Evolutionary conservation across 768 basidiomycete genomes (phyloP).

Genomic region (Strobilomyces dryophilus): DNA sequence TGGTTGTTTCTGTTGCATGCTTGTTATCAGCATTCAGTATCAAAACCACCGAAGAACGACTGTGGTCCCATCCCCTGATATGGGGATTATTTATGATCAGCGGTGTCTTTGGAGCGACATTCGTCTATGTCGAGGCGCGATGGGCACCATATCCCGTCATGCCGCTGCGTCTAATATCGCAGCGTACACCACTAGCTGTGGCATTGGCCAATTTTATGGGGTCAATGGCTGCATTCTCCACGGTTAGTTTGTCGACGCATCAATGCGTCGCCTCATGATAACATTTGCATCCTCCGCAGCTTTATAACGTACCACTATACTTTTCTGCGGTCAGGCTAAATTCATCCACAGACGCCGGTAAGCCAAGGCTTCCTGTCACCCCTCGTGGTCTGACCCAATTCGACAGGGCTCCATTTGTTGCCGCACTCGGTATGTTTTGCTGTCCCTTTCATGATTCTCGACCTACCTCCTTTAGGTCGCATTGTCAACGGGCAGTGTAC

Average conservation of each 20-base stretch:
- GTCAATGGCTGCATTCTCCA: constrained; percentile 77
- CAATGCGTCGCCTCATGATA: not conserved
- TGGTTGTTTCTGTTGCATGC: constrained; percentile 66
- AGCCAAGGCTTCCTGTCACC: constrained; percentile 16
- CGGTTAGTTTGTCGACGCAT: constrained; percentile 40
- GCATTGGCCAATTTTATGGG: constrained; percentile 75
- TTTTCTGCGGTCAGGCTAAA: constrained; percentile 76
- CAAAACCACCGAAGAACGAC: constrained; percentile 72
- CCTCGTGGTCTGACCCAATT: constrained; percentile 8
- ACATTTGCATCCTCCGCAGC: constrained; percentile 33
- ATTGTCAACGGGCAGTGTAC: constrained; percentile 79
- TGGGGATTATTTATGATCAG: constrained; percentile 60
- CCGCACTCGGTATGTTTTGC: constrained; percentile 73
- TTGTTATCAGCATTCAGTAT: constrained; percentile 75
- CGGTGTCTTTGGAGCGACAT: constrained; percentile 48
- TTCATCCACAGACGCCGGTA: constrained; percentile 69
- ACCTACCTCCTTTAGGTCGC: constrained; percentile 49
- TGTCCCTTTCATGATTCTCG: constrained; percentile 5
- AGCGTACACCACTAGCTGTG: constrained; percentile 77
- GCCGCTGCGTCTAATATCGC: constrained; percentile 74
- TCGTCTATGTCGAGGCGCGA: constrained; percentile 75
- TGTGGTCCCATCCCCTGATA: constrained; percentile 73
- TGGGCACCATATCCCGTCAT: constrained; percentile 85
- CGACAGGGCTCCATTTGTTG: constrained; percentile 75
- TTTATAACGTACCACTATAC: constrained; percentile 89